Evolutionary conservation across 2,329 filamentous ascomycete species (phyloP).

Genomic region (Arachnomyces sp.): DNA sequence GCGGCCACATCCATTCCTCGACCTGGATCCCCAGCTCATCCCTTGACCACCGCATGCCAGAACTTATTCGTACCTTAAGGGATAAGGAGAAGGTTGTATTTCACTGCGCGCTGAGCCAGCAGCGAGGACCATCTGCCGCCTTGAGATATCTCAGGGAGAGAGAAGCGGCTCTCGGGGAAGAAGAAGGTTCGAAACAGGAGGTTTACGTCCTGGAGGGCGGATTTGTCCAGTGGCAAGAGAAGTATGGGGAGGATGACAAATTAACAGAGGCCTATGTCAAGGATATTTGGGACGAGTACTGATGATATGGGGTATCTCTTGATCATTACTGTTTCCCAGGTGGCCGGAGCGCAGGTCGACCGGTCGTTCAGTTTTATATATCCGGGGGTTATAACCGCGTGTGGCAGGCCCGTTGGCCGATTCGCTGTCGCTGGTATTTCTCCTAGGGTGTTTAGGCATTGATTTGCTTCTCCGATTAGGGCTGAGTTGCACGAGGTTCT

Average conservation of each 20-base stretch:
- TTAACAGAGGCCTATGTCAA: slow-evolving; percentile 79
- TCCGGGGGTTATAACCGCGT: no score
- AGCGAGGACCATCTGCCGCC: slow-evolving; percentile 79
- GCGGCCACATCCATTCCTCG: slow-evolving; percentile 76
- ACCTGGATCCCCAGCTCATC: slow-evolving; percentile 66
- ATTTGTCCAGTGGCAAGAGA: slow-evolving; percentile 84
- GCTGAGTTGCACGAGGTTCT: no score
- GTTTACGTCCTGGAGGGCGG: slow-evolving; percentile 77
- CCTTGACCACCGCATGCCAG: slow-evolving; percentile 70
- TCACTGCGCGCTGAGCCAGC: slow-evolving; percentile 87
- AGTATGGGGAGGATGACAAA: slow-evolving; percentile 64
- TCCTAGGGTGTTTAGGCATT: no score
- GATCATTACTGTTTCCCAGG: not conserved
- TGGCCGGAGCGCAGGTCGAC: no score
- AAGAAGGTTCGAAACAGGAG: slow-evolving; percentile 51
- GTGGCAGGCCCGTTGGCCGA: no score
- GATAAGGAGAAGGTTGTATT: slow-evolving; percentile 82
- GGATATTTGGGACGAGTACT: slow-evolving; percentile 68
- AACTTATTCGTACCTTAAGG: slow-evolving; percentile 69
- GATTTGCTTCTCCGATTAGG: no score
- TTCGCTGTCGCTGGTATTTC: no score
- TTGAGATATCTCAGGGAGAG: slow-evolving; percentile 63
- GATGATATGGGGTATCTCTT: slow-evolving; percentile 5
- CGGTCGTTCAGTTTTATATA: no score
- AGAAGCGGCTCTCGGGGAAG: slow-evolving; percentile 41